Evolutionary conservation across 2,329 filamentous ascomycete genomes (phyloP).

Genomic region (Cytospora schulzeri): DNA sequence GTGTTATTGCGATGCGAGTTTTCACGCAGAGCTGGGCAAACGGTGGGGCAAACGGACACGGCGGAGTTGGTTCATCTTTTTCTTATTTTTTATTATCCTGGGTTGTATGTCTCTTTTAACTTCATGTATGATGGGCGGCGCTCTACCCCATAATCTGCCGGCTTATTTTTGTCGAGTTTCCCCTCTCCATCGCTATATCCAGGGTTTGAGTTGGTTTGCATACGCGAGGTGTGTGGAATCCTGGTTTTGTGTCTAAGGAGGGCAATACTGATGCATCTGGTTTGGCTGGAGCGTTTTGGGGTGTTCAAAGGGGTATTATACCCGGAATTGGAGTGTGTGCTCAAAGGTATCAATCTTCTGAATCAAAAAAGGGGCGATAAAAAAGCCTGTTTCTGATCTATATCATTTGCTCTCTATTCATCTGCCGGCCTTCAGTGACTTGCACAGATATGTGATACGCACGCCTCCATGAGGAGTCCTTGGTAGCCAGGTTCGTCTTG

Average conservation of each 20-base stretch:
- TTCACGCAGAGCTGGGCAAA: slow-evolving; percentile 25
- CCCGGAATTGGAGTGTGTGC: slow-evolving; percentile 23
- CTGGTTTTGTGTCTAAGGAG: slow-evolving; percentile 27
- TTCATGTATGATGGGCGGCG: slow-evolving; percentile 27
- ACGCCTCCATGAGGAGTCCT: too few relatives aligned
- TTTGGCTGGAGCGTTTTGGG: slow-evolving; percentile 28
- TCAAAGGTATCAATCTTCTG: slow-evolving; percentile 23
- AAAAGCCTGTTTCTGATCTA: slow-evolving; percentile 19
- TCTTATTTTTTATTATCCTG: slow-evolving; percentile 11
- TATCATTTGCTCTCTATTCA: too few relatives aligned
- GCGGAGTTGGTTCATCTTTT: slow-evolving; percentile 28
- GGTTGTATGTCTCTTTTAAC: slow-evolving; percentile 26
- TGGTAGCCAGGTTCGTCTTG: too few relatives aligned
- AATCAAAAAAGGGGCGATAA: slow-evolving; percentile 15
- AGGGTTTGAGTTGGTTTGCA: slow-evolving; percentile 27
- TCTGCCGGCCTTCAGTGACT: background rate
- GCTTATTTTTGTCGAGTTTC: slow-evolving; percentile 26
- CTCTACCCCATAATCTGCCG: slow-evolving; percentile 28
- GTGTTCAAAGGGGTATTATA: slow-evolving; percentile 29
- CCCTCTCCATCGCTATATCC: slow-evolving; percentile 23
- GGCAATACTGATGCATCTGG: slow-evolving; percentile 29
- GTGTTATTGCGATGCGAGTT: slow-evolving; percentile 24
- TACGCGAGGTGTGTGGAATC: slow-evolving; percentile 24
- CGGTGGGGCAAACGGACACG: slow-evolving; percentile 24
- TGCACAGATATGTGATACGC: background rate